Evolutionary conservation across 2,329 filamentous ascomycete genomes (phyloP).

Genomic region (Neurospora sp.): DNA sequence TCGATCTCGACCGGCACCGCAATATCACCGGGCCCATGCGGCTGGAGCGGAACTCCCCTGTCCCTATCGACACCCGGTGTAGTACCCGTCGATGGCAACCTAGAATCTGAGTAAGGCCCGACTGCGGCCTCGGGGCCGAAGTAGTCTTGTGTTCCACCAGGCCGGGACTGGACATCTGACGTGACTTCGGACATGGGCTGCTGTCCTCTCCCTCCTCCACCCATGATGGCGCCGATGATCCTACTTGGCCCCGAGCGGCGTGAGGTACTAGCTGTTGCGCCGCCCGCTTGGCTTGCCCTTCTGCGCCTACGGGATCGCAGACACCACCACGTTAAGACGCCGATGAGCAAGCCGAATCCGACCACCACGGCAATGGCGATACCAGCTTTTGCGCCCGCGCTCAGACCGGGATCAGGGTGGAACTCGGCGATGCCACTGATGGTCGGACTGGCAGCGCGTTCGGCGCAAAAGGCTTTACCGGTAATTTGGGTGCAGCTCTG

Average conservation of each 20-base stretch:
- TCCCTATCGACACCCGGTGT: constrained; percentile 23
- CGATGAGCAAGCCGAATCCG: constrained; percentile 32
- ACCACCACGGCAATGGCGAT: constrained; percentile 45
- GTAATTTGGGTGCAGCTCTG: constrained; percentile 31
- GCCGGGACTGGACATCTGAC: constrained; percentile 24
- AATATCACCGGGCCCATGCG: constrained; percentile 40
- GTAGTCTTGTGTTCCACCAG: constrained; percentile 31
- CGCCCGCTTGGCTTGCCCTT: constrained; percentile 13
- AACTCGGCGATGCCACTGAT: constrained; percentile 19
- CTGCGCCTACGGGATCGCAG: constrained; percentile 28
- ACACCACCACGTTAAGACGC: constrained; percentile 37
- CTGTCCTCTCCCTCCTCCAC: constrained; percentile 8
- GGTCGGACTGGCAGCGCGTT: constrained; percentile 16
- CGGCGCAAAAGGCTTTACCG: constrained; percentile 30
- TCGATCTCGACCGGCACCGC: constrained; percentile 45
- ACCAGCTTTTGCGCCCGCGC: constrained; percentile 43
- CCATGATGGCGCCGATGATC: constrained; percentile 12
- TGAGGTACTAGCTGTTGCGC: constrained; percentile 3
- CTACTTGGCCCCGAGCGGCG: constrained; percentile 17
- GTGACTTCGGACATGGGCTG: constrained; percentile 19
- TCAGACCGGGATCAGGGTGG: constrained; percentile 22
- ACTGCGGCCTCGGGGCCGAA: constrained; percentile 32
- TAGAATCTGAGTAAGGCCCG: constrained; percentile 37
- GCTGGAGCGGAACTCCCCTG: constrained; percentile 30
- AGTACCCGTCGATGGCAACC: constrained; percentile 13